phyloP scores from a whole-genome alignment of 1,284 basidiomycete genomes.

The Sanghuangporus weigelae region DNA sequence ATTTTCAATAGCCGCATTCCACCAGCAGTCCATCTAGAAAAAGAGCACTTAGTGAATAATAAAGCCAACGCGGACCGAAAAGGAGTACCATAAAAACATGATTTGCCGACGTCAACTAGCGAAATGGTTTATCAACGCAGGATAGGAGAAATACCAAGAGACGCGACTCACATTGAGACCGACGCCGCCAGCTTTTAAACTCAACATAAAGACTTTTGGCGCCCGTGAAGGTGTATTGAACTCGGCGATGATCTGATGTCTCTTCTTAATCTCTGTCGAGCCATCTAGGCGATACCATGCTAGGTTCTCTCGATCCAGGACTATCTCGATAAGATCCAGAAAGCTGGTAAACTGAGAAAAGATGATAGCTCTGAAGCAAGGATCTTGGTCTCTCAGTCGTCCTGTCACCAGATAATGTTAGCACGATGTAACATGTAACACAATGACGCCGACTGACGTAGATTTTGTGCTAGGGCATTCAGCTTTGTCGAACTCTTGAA shows the following conservation, averaged over 20 bases:
- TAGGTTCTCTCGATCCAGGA: conserved; percentile 70
- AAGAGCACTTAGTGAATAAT: conserved; percentile 14
- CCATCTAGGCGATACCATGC: conserved; percentile 89
- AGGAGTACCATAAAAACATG: conserved; percentile 79
- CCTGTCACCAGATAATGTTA: conserved; percentile 32
- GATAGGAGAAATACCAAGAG: background rate
- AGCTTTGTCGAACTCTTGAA: conserved; percentile 87
- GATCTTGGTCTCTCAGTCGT: conserved; percentile 63
- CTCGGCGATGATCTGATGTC: conserved; percentile 68
- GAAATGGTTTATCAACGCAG: background rate
- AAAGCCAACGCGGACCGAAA: background rate
- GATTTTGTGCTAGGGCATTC: conserved; percentile 63
- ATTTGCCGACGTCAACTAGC: conserved; percentile 67
- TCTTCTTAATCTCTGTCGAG: conserved; percentile 84
- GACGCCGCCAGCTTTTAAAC: conserved; percentile 92
- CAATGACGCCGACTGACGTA: conserved; percentile 42
- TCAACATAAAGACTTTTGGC: conserved; percentile 81
- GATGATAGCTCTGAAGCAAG: conserved; percentile 78
- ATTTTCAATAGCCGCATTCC: conserved; percentile 87
- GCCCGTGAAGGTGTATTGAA: conserved; percentile 66
- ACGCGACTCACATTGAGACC: conserved; percentile 66
- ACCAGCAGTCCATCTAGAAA: conserved; percentile 89
- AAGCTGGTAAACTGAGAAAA: conserved; percentile 88
- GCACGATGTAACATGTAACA: background rate
- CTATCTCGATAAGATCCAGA: conserved; percentile 76